phyloP scores from a whole-genome alignment of 1,284 basidiomycete genomes.

The Salmacisia buchloeana region DNA sequence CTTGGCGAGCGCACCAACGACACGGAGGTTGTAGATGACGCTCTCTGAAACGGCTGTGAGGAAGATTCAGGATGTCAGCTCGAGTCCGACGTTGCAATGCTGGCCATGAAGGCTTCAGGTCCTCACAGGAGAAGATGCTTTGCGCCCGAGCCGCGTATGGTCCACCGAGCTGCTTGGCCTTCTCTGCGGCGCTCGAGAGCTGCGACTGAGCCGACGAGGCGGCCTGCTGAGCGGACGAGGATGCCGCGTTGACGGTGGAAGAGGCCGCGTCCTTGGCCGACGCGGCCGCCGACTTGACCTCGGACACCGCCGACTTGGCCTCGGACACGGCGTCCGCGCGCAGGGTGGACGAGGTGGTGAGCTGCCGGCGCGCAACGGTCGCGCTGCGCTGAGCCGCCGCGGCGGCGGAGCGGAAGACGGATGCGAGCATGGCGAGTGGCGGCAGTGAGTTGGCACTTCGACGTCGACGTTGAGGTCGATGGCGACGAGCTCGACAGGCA shows the following conservation, averaged over 20 bases:
- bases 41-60: slow-evolving; percentile 29
- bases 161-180: slow-evolving; percentile 38
- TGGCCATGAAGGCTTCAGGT: not conserved
- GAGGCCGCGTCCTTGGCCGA: not conserved
- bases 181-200: slow-evolving; percentile 17
- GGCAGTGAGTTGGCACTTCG: not conserved
- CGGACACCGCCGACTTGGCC: not conserved
- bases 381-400: not conserved
- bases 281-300: not conserved
- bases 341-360: not conserved
- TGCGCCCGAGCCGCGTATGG: slow-evolving; percentile 31
- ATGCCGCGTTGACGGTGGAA: not conserved
- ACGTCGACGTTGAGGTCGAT: not conserved
- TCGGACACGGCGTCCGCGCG: not conserved
- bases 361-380: not conserved
- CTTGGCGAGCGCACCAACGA: slow-evolving; percentile 76
- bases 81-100: not conserved
- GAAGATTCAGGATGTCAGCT: not conserved
- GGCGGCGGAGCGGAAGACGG: slow-evolving; percentile 4
- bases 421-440: not conserved
- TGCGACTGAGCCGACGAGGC: slow-evolving; percentile 1
- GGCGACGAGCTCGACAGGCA: no score
- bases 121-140: slow-evolving; percentile 40
- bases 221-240: not conserved
- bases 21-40: slow-evolving; percentile 54